A percentile compares a stretch with the other conserved stretches of the same genome.
Conservation (phyloP, 441 rosid genomes). For the Geranium incanum region DNA sequence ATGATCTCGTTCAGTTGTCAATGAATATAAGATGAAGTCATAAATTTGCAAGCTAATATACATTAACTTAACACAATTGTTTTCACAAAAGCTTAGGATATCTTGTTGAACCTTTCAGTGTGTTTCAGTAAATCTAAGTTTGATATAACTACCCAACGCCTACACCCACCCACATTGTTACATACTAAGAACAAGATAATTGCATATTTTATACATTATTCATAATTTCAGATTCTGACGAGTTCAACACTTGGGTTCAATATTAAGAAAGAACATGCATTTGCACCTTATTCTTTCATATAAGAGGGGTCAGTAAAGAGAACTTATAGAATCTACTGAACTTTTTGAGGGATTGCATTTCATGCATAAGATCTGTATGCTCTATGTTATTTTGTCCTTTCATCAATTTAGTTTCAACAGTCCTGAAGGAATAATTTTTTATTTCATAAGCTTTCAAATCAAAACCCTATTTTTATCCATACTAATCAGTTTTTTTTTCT, state of each 20-base stretch:
- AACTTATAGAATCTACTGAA: slow-evolving; percentile 2
- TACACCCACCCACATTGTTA: not conserved
- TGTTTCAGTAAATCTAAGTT: not conserved
- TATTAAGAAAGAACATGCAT: not conserved
- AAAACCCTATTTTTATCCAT: not conserved
- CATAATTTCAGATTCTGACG: not conserved
- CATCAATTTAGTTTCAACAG: not conserved
- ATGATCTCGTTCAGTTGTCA: not conserved
- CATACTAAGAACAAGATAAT: not conserved
- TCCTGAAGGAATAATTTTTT: not conserved
- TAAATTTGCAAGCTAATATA: not conserved
- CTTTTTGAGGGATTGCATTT: not conserved
- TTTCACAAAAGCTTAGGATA: not conserved
- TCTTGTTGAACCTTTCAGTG: not conserved
- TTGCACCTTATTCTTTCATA: not conserved
- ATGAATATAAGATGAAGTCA: not conserved
- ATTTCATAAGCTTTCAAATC: slow-evolving; percentile 1
- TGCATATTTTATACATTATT: not conserved
- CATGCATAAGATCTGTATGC: slow-evolving; percentile 1
- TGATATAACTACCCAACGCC: not conserved
- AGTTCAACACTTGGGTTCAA: not conserved
- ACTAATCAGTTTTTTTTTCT: not conserved
- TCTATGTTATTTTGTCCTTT: not conserved
- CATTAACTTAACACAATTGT: not conserved
- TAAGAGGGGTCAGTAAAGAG: not conserved